Base-by-base conservation (phyloP, 495 filamentous ascomycete genomes). In the Trichoderma virens region DNA sequence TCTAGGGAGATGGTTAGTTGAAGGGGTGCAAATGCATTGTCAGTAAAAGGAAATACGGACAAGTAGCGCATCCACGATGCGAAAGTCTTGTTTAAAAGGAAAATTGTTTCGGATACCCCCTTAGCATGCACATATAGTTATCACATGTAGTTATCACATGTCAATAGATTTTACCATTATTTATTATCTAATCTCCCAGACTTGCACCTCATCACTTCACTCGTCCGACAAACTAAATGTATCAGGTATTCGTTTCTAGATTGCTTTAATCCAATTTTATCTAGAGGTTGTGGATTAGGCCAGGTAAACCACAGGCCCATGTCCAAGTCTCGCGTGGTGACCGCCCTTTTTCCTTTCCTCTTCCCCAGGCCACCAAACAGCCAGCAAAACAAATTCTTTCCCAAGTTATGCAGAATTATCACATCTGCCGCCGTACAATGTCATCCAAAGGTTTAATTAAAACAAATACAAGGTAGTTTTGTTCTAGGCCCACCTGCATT, bases 381-480 rank as follows among this genome's bases (percentile, higher is more conserved):
- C 51, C 51, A 30, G 51, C 51, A 30, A 56, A 28, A 13, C 51
- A 56, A 28, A 56, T 56, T 30, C 13, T 16, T 56, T 56, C 7
- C 51, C 25, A 30, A 28, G 23, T 30, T 9, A 56, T 56, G 25
- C 51, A 56, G 51, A 3, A 25, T 28, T 18, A 6, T 56, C 51
- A 5, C 51, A 56, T 56, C 51, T 18, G 27, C 25, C 13, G 51
- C 13, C 51, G 25, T 28, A 28, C 25, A 56, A 56, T 28, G 23
- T 56, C 23, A 56, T 14, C 51, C 23, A 14, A 56, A 27, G 28
- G 16, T 56, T 56, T 28, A 56, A 28, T 56, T 28, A 56, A 56
- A 56, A 47, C 43, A 27, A 56, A 56, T 56, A 56, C 51, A 56
- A 28, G 51, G 51, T 56, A 28, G 51, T 56, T 56, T 35, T 56